Conservation (phyloP, 768 basidiomycete genomes). For the Lactifluus hygrophoroides region DNA sequence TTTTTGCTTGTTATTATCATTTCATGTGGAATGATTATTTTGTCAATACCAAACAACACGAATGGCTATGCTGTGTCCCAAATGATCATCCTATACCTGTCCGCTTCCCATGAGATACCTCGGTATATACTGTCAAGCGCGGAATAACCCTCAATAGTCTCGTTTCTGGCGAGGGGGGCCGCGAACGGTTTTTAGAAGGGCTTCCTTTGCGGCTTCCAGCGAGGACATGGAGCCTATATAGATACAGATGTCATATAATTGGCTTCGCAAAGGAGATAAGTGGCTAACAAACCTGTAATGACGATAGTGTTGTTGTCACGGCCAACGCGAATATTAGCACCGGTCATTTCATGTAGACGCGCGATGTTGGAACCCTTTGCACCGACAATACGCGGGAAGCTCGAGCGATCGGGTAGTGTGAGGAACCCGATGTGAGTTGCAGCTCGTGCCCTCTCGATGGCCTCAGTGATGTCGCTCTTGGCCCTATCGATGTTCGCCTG, state of each 20-base stretch:
- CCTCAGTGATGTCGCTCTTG: slow-evolving; percentile 53
- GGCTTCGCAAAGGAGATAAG: slow-evolving; percentile 8
- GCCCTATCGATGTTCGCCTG: slow-evolving; percentile 71
- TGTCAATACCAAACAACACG: background rate
- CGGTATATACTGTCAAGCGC: background rate
- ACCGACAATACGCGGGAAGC: slow-evolving; percentile 91
- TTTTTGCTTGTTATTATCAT: background rate
- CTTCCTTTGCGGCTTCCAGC: slow-evolving; percentile 65
- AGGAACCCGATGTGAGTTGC: slow-evolving; percentile 81
- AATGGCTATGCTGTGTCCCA: slow-evolving; percentile 1
- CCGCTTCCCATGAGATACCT: slow-evolving; percentile 2
- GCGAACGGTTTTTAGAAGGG: slow-evolving; percentile 51
- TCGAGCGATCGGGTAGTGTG: slow-evolving; percentile 69
- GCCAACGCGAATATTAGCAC: slow-evolving; percentile 87
- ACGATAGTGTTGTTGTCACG: slow-evolving; percentile 82
- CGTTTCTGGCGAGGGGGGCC: slow-evolving; percentile 19
- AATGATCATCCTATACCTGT: background rate
- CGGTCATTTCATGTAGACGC: slow-evolving; percentile 80
- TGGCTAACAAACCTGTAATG: slow-evolving; percentile 53
- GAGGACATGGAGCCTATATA: slow-evolving; percentile 56
- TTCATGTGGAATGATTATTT: background rate
- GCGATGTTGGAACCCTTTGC: slow-evolving; percentile 85
- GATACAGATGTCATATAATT: background rate
- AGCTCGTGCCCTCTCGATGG: slow-evolving; percentile 60
- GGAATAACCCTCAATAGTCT: background rate